A percentile compares a stretch with the other conserved stretches of the same genome.
These are phyloP conservation scores for Wickerhamiella alocasiicola DNA, from an alignment of 805 yeast genomes.

Conservation along the genomic window DNA sequence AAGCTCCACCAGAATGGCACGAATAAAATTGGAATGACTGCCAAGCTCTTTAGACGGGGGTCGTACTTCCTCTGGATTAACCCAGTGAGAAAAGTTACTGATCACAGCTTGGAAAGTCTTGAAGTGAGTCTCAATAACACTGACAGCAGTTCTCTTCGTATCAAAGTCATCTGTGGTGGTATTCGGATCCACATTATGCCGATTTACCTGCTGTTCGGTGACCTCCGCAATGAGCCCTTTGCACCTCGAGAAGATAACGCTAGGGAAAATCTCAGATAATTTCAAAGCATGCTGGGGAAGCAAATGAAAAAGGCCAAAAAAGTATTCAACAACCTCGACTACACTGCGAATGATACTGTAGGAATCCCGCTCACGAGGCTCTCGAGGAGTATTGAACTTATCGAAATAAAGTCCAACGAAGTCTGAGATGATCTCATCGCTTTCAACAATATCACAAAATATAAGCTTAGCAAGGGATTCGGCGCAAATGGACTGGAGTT, in stretches of 20 bases:
- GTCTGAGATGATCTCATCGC: background rate
- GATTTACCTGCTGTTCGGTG: background rate
- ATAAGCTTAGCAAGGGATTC: background rate
- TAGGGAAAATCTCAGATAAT: background rate
- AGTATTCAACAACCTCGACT: background rate
- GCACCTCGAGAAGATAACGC: background rate
- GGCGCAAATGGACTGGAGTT: background rate
- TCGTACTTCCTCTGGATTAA: background rate
- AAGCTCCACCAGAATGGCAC: background rate
- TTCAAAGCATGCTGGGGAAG: background rate
- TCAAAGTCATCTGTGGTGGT: too few relatives aligned
- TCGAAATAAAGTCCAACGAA: background rate
- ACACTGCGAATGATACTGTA: background rate
- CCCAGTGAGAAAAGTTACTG: background rate
- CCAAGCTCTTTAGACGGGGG: background rate
- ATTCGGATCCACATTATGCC: too few relatives aligned
- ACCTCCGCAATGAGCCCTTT: background rate
- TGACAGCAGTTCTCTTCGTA: too few relatives aligned
- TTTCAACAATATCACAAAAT: background rate
- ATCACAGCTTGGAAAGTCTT: background rate
- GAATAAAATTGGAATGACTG: background rate
- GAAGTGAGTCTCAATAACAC: background rate
- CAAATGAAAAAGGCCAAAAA: background rate
- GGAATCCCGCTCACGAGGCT: background rate
- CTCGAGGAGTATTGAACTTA: background rate